phyloP scores from a whole-genome alignment of 805 yeast genomes.

The Starmera quercuum region DNA sequence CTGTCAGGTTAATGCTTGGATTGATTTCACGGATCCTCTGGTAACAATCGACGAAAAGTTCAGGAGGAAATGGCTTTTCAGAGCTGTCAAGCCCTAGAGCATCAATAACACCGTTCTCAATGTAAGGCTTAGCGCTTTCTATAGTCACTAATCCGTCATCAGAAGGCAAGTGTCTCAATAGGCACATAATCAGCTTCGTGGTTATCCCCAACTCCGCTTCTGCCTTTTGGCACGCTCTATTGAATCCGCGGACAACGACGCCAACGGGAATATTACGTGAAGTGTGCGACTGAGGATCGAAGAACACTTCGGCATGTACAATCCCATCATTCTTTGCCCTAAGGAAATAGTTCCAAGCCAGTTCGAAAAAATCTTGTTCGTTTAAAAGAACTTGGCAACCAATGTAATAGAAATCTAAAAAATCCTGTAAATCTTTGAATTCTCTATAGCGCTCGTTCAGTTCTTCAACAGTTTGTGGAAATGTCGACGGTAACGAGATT shows the following conservation, averaged over 20 bases:
- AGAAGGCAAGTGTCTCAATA: constrained; percentile 68
- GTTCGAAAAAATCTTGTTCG: constrained; percentile 67
- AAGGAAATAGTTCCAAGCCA: constrained; percentile 67
- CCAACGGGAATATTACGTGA: constrained; percentile 57
- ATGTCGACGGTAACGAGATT: constrained; percentile 49
- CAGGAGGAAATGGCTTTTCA: constrained; percentile 74
- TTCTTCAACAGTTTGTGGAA: constrained; percentile 53
- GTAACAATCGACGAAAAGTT: constrained; percentile 59
- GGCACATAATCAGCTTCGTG: constrained; percentile 72
- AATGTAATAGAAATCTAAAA: constrained; percentile 69
- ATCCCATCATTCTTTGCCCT: constrained; percentile 54
- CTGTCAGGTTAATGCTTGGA: constrained; percentile 58
- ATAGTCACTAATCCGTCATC: constrained; percentile 51
- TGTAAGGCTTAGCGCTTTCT: constrained; percentile 41
- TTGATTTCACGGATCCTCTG: constrained; percentile 35
- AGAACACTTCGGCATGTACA: constrained; percentile 68
- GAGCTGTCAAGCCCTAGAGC: constrained; percentile 82
- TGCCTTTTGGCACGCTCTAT: constrained; percentile 62
- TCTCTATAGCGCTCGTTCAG: constrained; percentile 50
- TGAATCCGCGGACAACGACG: constrained; percentile 56
- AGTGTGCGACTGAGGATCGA: constrained; percentile 81
- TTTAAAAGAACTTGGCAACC: constrained; percentile 70
- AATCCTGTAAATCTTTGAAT: constrained; percentile 69
- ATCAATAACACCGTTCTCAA: constrained; percentile 50
- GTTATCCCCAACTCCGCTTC: constrained; percentile 51